Percentiles rank a stretch among this genome's conserved stretches.
Evolutionary conservation across 2,329 filamentous ascomycete genomes (phyloP).

Genomic region (Fusarium setosum): DNA sequence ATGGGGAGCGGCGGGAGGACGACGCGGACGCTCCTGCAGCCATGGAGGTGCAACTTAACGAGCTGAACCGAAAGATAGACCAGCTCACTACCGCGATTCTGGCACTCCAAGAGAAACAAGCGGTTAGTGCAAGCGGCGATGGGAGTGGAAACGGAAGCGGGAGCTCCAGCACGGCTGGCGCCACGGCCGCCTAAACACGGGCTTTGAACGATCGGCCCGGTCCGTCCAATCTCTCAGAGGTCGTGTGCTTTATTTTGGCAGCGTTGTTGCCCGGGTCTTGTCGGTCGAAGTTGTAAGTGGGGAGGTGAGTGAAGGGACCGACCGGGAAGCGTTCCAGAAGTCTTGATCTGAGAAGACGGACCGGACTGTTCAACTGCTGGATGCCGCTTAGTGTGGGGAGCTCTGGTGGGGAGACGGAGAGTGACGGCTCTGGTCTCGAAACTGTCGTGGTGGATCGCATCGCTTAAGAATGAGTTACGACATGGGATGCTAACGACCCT

Average conservation of each 20-base stretch:
- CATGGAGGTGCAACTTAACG: slow-evolving; percentile 63
- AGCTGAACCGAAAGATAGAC: slow-evolving; percentile 69
- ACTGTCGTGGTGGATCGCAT: slow-evolving; percentile 14
- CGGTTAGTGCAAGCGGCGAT: slow-evolving; percentile 20
- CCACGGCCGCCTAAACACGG: slow-evolving; percentile 23
- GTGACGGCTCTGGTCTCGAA: slow-evolving; percentile 29
- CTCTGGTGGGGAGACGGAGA: slow-evolving; percentile 28
- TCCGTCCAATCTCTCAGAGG: slow-evolving; percentile 1
- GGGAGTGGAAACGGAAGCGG: slow-evolving; percentile 6
- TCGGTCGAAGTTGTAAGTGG: slow-evolving; percentile 32
- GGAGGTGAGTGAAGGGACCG: slow-evolving; percentile 3
- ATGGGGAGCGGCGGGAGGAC: slow-evolving; percentile 44
- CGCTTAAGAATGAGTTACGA: slow-evolving; percentile 3
- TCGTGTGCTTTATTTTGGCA: background rate
- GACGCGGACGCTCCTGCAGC: slow-evolving; percentile 53
- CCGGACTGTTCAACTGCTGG: background rate
- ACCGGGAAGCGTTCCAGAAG: slow-evolving; percentile 26
- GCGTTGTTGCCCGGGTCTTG: slow-evolving; percentile 20
- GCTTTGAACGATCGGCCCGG: slow-evolving; percentile 9
- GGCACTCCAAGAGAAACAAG: slow-evolving; percentile 57
- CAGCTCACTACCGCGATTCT: slow-evolving; percentile 65
- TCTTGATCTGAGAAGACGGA: slow-evolving; percentile 7
- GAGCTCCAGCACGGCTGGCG: slow-evolving; percentile 9
- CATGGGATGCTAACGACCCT: slow-evolving; percentile 6
- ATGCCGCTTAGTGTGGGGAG: slow-evolving; percentile 2